These are phyloP conservation scores for Trypanosoma scelopori DNA, from an alignment of 208 protist genomes.

Conservation along the genomic window DNA sequence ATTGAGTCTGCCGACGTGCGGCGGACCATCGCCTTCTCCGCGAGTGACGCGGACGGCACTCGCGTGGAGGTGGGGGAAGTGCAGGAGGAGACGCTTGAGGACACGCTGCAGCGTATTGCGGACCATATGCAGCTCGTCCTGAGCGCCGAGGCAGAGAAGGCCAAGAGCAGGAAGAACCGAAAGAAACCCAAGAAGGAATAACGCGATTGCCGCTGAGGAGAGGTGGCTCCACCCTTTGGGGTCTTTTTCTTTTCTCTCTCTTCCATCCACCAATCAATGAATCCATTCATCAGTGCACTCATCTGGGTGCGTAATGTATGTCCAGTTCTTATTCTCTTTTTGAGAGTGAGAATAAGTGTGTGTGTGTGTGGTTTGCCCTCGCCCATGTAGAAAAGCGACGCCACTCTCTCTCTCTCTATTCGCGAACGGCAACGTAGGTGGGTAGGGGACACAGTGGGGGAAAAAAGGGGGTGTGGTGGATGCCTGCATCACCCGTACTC, in stretches of 20 bases:
- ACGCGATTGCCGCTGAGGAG: background rate
- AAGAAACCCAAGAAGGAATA: background rate
- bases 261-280: background rate
- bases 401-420: too few relatives aligned
- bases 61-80: slow-evolving; percentile 72
- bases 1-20: slow-evolving; percentile 56
- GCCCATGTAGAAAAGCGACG: too few relatives aligned
- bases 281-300: too few relatives aligned
- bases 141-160: slow-evolving; percentile 60
- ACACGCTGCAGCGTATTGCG: slow-evolving; percentile 45
- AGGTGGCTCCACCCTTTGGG: background rate
- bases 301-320: background rate
- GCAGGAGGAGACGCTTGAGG: slow-evolving; percentile 34
- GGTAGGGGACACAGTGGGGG: too few relatives aligned
- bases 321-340: too few relatives aligned
- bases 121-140: slow-evolving; percentile 76
- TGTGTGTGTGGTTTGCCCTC: too few relatives aligned
- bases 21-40: slow-evolving; percentile 50
- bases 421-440: too few relatives aligned
- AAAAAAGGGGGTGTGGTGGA: too few relatives aligned
- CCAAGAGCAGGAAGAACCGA: slow-evolving; percentile 17
- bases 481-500: too few relatives aligned
- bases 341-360: too few relatives aligned
- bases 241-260: background rate
- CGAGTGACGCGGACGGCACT: slow-evolving; percentile 66